Base-by-base conservation (phyloP, 257 asterid species). In the Gentiana dahurica region DNA sequence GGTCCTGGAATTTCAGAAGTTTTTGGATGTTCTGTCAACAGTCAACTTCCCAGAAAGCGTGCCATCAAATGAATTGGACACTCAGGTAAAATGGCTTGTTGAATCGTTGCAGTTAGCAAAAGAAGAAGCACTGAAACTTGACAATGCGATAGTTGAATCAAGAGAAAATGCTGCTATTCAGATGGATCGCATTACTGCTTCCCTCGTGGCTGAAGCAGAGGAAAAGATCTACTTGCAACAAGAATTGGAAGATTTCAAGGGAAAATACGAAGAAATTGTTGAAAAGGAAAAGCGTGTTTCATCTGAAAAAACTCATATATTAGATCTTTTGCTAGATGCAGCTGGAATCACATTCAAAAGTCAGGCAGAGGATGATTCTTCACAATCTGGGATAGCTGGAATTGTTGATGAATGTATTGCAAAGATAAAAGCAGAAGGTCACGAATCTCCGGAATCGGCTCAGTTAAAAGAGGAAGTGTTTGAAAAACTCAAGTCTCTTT, bases 1-100 rank as follows among this genome's bases (percentile, higher is more conserved):
- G 54, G 73, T 87, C 53, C 41, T 78, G 65, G 84, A 75, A 66
- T 76, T 69, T 67, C 66, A 70, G 49, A 87, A 74, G 65, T 57
- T 87, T 60, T 36, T 58, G 38, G 80, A 75, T 64, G 75, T 65
- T 24, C 48, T 86, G 53, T 72, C 68, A 36, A 64, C 67, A 39
- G 49, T 80, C 64, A 81, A 71, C 67, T 84, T 80, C 59, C 97
- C 97, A 49, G 94, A 78, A 78, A 44, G 82, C 58, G 67, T 82
- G 68, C 68, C 60, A 53, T 75, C 78, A 38, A 75, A 76, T 69
- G 83, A 72, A 59, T 64, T 75, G 52, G 91, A 84, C 48, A 61
- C 47, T 39, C 75, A 67, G 64, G 67, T 76, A 58, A 65, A 53
- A 54, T 89, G 95, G 95, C 86, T 89, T 66, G 71, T 67, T 51